Evolutionary conservation across 1,139 yeast genomes (phyloP).

Genomic region (Saccharomyces pastorianus): DNA sequence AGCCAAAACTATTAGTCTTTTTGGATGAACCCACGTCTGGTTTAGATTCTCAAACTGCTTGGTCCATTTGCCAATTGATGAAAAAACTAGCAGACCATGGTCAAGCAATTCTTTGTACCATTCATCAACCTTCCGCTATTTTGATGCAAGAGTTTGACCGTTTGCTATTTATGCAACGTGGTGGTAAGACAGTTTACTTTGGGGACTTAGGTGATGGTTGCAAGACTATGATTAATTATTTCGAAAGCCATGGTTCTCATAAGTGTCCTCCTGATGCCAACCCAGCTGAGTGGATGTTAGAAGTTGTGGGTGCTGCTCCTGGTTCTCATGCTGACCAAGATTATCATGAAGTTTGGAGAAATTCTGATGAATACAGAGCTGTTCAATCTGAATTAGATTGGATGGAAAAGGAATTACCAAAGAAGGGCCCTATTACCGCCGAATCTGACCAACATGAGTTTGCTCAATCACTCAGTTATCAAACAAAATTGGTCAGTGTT

Average conservation of each 20-base stretch:
- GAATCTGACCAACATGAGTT: conserved; percentile 24
- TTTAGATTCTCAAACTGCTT: conserved; percentile 47
- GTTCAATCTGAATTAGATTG: conserved; percentile 36
- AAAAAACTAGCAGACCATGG: conserved; percentile 42
- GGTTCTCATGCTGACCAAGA: conserved; percentile 59
- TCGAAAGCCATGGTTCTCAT: conserved; percentile 61
- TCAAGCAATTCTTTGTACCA: conserved; percentile 49
- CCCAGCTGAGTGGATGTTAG: conserved; percentile 79
- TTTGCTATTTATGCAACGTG: conserved; percentile 56
- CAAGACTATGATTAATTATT: conserved; percentile 50
- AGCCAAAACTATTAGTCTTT: conserved; percentile 42
- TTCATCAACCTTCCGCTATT: conserved; percentile 66
- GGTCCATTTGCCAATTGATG: conserved; percentile 44
- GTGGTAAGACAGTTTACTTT: conserved; percentile 72
- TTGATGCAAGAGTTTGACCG: conserved; percentile 70
- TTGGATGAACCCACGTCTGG: conserved; percentile 51
- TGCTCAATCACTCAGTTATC: conserved; percentile 42
- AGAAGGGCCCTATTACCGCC: conserved; percentile 31
- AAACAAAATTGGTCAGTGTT: conserved; percentile 44
- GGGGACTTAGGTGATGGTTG: conserved; percentile 69
- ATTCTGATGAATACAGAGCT: conserved; percentile 44
- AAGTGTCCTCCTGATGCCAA: conserved; percentile 56
- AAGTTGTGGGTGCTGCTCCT: conserved; percentile 73
- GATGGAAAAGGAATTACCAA: conserved; percentile 39
- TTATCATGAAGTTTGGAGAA: conserved; percentile 57